Conservation (phyloP, 176 grass and related monocot genomes). For the Chloris gayana region DNA sequence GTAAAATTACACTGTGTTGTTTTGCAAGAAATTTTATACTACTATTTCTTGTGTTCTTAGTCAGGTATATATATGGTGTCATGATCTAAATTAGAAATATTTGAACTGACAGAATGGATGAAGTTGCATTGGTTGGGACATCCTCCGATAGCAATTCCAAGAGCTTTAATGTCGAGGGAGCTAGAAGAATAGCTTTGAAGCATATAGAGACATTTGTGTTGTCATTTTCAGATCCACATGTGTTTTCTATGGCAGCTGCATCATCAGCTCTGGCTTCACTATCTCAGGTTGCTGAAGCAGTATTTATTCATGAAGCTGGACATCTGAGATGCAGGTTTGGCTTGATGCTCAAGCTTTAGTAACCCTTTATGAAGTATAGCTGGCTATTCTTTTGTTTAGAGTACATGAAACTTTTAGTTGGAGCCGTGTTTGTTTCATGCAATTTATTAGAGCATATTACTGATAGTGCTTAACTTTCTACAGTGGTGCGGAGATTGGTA, state of each 20-base stretch:
- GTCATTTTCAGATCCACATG: constrained; percentile 86
- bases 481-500: constrained; percentile 91
- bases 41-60: constrained; percentile 14
- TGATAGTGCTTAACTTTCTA: constrained; percentile 42
- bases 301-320: constrained; percentile 96
- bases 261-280: constrained; percentile 75
- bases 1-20: background rate
- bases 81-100: constrained; percentile 33
- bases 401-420: background rate
- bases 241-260: constrained; percentile 66
- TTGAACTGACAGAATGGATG: constrained; percentile 81
- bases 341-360: constrained; percentile 27
- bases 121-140: constrained; percentile 76
- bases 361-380: background rate
- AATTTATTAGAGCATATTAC: constrained; percentile 29
- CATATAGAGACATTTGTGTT: constrained; percentile 89
- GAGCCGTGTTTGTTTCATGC: background rate
- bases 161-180: constrained; percentile 80
- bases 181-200: constrained; percentile 98
- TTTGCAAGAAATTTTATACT: constrained; percentile 1
- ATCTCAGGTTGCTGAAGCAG: constrained; percentile 76
- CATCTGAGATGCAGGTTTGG: constrained; percentile 97
- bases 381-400: background rate
- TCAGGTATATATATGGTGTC: constrained; percentile 15
- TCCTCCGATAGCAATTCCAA: constrained; percentile 79